These are phyloP conservation scores for Cyberlindnera petersonii DNA, from an alignment of 805 yeast genomes.

Conservation along the genomic window DNA sequence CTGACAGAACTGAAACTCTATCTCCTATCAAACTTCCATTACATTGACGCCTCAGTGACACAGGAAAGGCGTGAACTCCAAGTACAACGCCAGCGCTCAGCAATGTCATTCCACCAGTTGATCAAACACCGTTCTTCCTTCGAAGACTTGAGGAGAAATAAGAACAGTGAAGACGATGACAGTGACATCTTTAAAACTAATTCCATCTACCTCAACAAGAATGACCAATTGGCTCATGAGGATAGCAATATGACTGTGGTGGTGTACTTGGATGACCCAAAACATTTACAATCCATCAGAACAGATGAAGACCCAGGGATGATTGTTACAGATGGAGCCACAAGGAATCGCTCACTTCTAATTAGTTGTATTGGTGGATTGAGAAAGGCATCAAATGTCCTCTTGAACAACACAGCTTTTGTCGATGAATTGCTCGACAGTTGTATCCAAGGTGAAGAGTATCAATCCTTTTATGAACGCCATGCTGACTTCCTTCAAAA, in stretches of 20 bases:
- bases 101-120: slow-evolving; percentile 23
- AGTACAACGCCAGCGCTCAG: slow-evolving; percentile 21
- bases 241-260: slow-evolving; percentile 7
- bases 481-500: slow-evolving; percentile 10
- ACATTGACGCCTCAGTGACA: slow-evolving; percentile 22
- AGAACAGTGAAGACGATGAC: slow-evolving; percentile 1
- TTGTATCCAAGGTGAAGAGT: slow-evolving; percentile 10
- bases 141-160: slow-evolving; percentile 3
- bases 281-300: slow-evolving; percentile 31
- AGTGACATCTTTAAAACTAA: slow-evolving; percentile 18
- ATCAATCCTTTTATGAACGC: slow-evolving; percentile 11
- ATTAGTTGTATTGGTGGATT: slow-evolving; percentile 41
- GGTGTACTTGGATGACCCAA: slow-evolving; percentile 34
- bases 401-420: slow-evolving; percentile 15
- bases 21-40: slow-evolving; percentile 39
- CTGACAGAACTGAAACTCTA: slow-evolving; percentile 48
- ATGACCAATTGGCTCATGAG: slow-evolving; percentile 16
- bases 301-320: slow-evolving; percentile 37
- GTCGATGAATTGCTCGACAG: slow-evolving; percentile 14
- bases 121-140: slow-evolving; percentile 9
- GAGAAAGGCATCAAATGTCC: slow-evolving; percentile 35
- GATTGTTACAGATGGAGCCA: slow-evolving; percentile 16
- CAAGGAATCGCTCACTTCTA: slow-evolving; percentile 28
- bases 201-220: slow-evolving; percentile 23
- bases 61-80: slow-evolving; percentile 20